Evolutionary conservation across 352 stramenopile species (phyloP).

Genomic region (Saprolegnia diclina): DNA sequence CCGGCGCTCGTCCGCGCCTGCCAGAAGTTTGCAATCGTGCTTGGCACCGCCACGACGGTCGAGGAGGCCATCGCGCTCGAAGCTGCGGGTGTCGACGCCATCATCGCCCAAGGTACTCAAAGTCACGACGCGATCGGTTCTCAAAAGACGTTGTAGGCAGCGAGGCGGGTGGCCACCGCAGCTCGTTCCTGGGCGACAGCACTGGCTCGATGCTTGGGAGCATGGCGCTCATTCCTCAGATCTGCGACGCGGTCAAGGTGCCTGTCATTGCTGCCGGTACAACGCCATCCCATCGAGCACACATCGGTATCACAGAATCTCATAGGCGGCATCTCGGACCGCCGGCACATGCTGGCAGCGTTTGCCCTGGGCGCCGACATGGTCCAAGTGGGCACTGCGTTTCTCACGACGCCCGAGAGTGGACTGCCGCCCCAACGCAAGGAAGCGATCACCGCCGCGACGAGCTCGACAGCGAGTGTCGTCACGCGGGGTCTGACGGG

Average conservation of each 20-base stretch:
- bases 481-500: constrained; percentile 24
- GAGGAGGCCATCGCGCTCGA: constrained; percentile 32
- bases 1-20: constrained; percentile 32
- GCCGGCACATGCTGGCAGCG: constrained; percentile 36
- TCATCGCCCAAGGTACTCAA: constrained; percentile 42
- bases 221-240: constrained; percentile 45
- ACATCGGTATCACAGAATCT: no score
- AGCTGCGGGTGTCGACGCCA: constrained; percentile 34
- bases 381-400: constrained; percentile 60
- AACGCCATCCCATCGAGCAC: not conserved
- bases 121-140: not conserved
- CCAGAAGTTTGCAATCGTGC: constrained; percentile 27
- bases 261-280: constrained; percentile 47
- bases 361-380: constrained; percentile 42
- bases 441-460: not conserved
- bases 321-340: constrained; percentile 46
- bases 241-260: constrained; percentile 35
- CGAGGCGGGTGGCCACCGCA: constrained; percentile 54
- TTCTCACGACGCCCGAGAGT: constrained; percentile 44
- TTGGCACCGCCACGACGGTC: constrained; percentile 42
- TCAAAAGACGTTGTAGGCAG: constrained; percentile 25
- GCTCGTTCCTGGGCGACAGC: constrained; percentile 35
- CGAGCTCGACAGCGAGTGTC: not conserved
- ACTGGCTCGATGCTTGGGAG: constrained; percentile 32
- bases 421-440: not conserved